A percentile compares a stretch with the other conserved stretches of the same genome.
These are phyloP conservation scores for Atkinsonella texensis DNA, from an alignment of 2,329 filamentous ascomycete species.

Conservation along the genomic window DNA sequence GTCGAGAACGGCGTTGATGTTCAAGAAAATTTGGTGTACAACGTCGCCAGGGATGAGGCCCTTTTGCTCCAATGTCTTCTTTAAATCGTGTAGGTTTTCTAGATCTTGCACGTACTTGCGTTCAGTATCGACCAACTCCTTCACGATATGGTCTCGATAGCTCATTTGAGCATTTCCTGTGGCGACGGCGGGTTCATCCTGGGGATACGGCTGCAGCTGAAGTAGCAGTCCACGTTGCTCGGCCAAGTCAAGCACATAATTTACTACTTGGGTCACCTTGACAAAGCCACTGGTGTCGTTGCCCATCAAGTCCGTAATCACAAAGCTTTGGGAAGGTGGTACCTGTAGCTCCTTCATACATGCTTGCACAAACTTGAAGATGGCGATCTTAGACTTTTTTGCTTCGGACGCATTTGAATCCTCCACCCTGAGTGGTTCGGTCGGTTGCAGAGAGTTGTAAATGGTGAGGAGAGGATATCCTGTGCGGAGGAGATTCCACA, in stretches of 20 bases:
- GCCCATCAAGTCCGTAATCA: conserved; percentile 81
- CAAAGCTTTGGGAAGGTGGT: conserved; percentile 72
- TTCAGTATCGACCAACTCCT: conserved; percentile 87
- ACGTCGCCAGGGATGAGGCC: conserved; percentile 80
- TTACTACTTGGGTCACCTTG: conserved; percentile 90
- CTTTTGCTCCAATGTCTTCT: conserved; percentile 78
- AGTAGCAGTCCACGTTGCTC: conserved; percentile 64
- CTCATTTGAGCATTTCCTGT: conserved; percentile 54
- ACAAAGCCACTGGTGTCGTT: conserved; percentile 96
- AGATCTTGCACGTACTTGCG: conserved; percentile 96
- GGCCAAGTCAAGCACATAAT: conserved; percentile 78
- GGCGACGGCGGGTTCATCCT: conserved; percentile 34
- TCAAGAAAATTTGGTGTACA: conserved; percentile 91
- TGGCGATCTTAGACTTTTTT: conserved; percentile 74
- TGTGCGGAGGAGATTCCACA: conserved; percentile 78
- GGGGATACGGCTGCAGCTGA: conserved; percentile 44
- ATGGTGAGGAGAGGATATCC: conserved; percentile 78
- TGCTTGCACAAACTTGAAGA: conserved; percentile 86
- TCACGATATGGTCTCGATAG: conserved; percentile 75
- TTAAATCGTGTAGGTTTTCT: conserved; percentile 85
- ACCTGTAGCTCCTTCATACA: conserved; percentile 76
- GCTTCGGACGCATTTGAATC: conserved; percentile 48
- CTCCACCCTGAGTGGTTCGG: conserved; percentile 55
- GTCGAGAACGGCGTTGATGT: conserved; percentile 87
- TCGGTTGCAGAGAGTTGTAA: conserved; percentile 74